Evolutionary conservation across 345 rosid genomes (phyloP).

Genomic region (Aethionema arabicum): DNA sequence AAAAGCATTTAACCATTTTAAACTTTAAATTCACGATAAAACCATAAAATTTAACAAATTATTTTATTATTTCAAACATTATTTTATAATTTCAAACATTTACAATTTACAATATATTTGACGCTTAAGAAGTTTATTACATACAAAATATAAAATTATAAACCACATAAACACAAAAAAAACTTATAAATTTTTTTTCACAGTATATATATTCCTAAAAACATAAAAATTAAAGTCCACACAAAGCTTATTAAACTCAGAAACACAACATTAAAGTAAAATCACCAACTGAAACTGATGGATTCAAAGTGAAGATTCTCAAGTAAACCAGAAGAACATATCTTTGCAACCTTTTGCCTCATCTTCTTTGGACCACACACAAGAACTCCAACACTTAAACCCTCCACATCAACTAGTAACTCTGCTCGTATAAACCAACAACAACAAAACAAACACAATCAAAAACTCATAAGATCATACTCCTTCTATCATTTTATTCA

Average conservation of each 20-base stretch:
- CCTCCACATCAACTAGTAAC: slow-evolving; percentile 49
- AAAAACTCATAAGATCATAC: not conserved
- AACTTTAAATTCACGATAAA: too few species aligned
- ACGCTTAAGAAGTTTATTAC: too few species aligned
- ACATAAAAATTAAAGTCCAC: not conserved
- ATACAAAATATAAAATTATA: too few species aligned
- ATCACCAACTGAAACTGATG: slow-evolving; percentile 84
- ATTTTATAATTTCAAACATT: too few species aligned
- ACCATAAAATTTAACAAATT: too few species aligned
- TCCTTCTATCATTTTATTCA: too few species aligned
- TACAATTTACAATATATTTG: too few species aligned
- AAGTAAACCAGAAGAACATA: slow-evolving; percentile 62
- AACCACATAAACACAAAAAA: too few species aligned
- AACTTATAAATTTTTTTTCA: not conserved
- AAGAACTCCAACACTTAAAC: slow-evolving; percentile 64
- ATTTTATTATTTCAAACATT: too few species aligned
- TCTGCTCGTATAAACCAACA: slow-evolving; percentile 40
- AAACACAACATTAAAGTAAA: not conserved
- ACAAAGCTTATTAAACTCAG: slow-evolving; percentile 21
- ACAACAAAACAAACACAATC: not conserved
- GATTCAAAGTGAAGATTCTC: slow-evolving; percentile 69
- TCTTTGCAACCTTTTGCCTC: slow-evolving; percentile 65
- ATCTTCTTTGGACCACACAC: slow-evolving; percentile 74
- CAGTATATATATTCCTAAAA: not conserved
- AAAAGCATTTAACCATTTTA: too few species aligned